Percentiles rank a stretch among this genome's conserved stretches.
phyloP scores from a whole-genome alignment of 441 rosid species.

The Aleurites moluccanus region DNA sequence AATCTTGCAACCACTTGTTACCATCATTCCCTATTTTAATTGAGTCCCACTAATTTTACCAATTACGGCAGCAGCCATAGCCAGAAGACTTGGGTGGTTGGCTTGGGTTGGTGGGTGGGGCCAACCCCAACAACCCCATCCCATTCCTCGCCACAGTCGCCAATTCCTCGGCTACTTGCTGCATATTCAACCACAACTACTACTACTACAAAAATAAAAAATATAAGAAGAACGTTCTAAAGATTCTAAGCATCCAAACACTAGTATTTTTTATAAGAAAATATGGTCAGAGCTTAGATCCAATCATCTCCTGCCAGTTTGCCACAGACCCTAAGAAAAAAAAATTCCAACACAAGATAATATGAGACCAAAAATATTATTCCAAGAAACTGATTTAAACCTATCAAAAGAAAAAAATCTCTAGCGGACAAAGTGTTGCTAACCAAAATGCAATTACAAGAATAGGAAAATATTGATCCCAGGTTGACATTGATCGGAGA shows the following conservation, averaged over 20 bases:
- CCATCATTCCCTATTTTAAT: no score
- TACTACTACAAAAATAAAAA: background rate
- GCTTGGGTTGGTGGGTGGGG: constrained; percentile 20
- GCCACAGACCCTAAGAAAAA: no score
- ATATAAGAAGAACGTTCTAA: no score
- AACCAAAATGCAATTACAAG: background rate
- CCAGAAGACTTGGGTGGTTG: background rate
- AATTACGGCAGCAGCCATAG: background rate
- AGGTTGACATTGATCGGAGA: background rate
- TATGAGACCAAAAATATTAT: background rate
- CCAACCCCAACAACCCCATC: constrained; percentile 22
- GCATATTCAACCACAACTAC: background rate
- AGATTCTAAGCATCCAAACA: no score
- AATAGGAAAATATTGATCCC: background rate
- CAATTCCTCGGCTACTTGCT: constrained; percentile 17
- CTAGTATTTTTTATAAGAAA: no score
- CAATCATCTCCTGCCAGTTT: no score
- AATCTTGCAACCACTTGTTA: no score
- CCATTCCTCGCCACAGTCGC: background rate
- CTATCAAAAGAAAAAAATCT: background rate
- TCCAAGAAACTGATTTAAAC: background rate
- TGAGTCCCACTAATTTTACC: no score
- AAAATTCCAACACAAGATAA: background rate
- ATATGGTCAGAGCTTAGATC: no score
- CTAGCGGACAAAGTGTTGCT: background rate